phyloP scores from a whole-genome alignment of 2,329 filamentous ascomycete genomes.

The Aspergillus viridinutans region DNA sequence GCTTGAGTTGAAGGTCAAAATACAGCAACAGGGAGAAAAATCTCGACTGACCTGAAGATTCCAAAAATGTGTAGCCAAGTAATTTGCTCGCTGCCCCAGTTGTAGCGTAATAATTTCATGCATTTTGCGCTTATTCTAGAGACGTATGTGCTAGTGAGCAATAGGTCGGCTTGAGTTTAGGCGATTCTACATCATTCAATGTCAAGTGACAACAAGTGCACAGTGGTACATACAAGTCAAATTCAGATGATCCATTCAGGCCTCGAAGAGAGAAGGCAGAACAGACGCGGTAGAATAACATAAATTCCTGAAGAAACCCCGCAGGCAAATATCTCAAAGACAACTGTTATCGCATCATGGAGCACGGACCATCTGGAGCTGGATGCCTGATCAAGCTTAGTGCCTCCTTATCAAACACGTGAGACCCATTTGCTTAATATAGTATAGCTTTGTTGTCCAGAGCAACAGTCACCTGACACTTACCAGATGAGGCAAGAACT shows the following conservation, averaged over 20 bases:
- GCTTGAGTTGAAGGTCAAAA: background rate
- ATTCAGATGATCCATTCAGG: background rate
- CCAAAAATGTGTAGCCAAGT: slow-evolving; percentile 95
- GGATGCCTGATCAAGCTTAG: background rate
- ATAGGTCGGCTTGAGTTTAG: background rate
- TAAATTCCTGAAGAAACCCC: background rate
- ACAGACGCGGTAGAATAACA: background rate
- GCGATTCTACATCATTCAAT: background rate
- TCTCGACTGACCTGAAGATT: slow-evolving; percentile 69
- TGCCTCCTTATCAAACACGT: slow-evolving; percentile 15
- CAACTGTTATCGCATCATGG: background rate
- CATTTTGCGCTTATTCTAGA: slow-evolving; percentile 51
- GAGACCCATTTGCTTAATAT: slow-evolving; percentile 5
- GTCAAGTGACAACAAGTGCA: background rate
- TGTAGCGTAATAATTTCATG: slow-evolving; percentile 93
- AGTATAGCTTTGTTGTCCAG: slow-evolving; percentile 20
- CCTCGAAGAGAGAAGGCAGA: background rate
- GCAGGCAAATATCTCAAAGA: background rate
- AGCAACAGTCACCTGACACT: slow-evolving; percentile 31
- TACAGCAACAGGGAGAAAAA: background rate
- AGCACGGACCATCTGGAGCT: slow-evolving; percentile 12
- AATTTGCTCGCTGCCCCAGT: slow-evolving; percentile 88
- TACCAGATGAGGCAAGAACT: slow-evolving; percentile 13
- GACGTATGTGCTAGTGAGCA: background rate
- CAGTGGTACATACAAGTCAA: background rate